Percentiles rank a stretch among this genome's conserved stretches.
Conservation (phyloP, 108 stramenopile genomes). For the Stephanodiscus minutulus region DNA sequence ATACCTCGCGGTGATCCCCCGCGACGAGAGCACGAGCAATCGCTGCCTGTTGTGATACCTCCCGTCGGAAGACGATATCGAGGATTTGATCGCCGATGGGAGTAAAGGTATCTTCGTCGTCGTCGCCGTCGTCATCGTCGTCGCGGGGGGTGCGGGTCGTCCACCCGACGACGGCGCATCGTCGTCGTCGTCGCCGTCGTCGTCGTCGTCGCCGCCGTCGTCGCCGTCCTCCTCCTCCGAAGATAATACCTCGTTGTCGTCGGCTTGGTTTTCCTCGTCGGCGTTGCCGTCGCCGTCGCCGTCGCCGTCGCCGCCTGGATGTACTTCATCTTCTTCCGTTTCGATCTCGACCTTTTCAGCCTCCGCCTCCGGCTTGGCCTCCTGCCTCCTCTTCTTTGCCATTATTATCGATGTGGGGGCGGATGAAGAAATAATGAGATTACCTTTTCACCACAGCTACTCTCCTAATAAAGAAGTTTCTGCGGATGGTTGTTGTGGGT, state of each 20-base stretch:
- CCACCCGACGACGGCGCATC: constrained; percentile 1
- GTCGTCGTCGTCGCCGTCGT: constrained; percentile 7
- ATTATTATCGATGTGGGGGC: too few species aligned
- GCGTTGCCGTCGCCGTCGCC: constrained; percentile 25
- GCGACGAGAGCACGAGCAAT: constrained; percentile 89
- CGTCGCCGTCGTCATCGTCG: too few species aligned
- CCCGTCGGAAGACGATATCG: constrained; percentile 52
- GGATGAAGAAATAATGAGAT: too few species aligned
- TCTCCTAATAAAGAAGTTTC: too few species aligned
- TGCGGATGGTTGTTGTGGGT: too few species aligned
- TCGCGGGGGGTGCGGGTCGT: neutral
- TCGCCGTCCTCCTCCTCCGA: constrained; percentile 23
- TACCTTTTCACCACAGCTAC: too few species aligned
- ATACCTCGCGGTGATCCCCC: constrained; percentile 96
- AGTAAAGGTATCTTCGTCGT: constrained; percentile 1
- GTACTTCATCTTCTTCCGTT: constrained; percentile 23
- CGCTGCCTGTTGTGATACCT: constrained; percentile 97
- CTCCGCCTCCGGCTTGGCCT: constrained; percentile 25
- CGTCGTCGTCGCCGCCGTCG: constrained; percentile 18
- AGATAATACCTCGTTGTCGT: constrained; percentile 22
- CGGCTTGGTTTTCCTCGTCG: too few species aligned
- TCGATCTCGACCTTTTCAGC: constrained; percentile 11
- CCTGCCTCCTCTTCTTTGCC: constrained; percentile 54
- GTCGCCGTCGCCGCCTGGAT: constrained; percentile 22
- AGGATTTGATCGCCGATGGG: neutral